These are phyloP conservation scores for Talaromyces proteolyticus DNA, from an alignment of 495 filamentous ascomycete species.

Conservation along the genomic window DNA sequence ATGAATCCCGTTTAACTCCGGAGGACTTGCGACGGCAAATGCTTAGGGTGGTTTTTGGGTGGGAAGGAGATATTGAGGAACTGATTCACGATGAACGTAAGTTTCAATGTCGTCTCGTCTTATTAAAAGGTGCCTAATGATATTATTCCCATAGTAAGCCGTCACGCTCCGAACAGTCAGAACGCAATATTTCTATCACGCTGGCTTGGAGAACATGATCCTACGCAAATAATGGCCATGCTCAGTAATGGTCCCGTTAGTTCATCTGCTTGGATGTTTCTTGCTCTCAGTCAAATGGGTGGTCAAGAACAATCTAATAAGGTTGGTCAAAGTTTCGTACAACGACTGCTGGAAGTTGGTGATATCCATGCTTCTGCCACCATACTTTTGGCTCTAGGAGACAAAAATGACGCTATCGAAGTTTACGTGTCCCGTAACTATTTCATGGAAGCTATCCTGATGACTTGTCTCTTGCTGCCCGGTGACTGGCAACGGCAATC, in stretches of 20 bases:
- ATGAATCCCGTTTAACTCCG: constrained; percentile 62
- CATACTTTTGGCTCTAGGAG: constrained; percentile 85
- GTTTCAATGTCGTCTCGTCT: constrained; percentile 18
- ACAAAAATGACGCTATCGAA: constrained; percentile 91
- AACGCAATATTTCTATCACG: constrained; percentile 76
- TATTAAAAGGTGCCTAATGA: neutral
- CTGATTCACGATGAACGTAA: constrained; percentile 78
- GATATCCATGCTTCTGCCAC: constrained; percentile 90
- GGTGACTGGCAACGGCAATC: constrained; percentile 86
- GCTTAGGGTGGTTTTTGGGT: constrained; percentile 92
- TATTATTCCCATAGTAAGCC: constrained; percentile 40
- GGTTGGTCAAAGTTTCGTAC: constrained; percentile 86
- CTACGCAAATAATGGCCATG: constrained; percentile 73
- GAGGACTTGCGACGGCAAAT: constrained; percentile 87
- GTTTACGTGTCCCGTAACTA: constrained; percentile 89
- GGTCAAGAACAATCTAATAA: constrained; percentile 78
- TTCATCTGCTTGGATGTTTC: constrained; percentile 92
- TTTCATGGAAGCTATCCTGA: constrained; percentile 84
- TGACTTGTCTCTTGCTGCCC: constrained; percentile 69
- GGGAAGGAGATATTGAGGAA: constrained; percentile 78
- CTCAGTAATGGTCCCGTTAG: constrained; percentile 74
- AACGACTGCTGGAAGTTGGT: constrained; percentile 80
- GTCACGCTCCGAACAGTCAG: constrained; percentile 65
- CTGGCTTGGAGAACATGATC: constrained; percentile 85
- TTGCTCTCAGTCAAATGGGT: constrained; percentile 84